Evolutionary conservation across 78 protist genomes (phyloP).

Genomic region (Tieghemostelium lacteum): DNA sequence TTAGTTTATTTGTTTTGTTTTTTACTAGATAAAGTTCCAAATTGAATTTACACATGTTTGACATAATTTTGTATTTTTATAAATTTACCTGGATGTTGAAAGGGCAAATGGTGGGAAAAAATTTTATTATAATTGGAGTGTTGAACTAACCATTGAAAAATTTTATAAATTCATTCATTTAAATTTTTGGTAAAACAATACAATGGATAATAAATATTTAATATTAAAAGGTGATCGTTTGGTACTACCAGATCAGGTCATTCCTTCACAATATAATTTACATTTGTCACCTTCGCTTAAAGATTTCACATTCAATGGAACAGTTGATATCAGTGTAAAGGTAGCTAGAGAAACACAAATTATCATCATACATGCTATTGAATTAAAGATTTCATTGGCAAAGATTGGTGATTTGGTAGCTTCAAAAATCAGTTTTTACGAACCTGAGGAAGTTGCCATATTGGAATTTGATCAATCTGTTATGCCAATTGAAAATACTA

Average conservation of each 20-base stretch:
- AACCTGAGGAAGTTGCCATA: slow-evolving; percentile 6
- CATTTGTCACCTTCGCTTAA: slow-evolving; percentile 38
- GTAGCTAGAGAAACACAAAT: neutral
- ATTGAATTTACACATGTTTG: no score
- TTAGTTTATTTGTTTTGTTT: no score
- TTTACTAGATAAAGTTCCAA: no score
- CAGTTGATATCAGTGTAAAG: slow-evolving; percentile 9
- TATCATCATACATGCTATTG: slow-evolving; percentile 24
- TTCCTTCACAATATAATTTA: slow-evolving; percentile 38
- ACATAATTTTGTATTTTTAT: no score
- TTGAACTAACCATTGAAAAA: no score
- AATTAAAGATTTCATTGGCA: slow-evolving; percentile 11
- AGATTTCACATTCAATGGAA: slow-evolving; percentile 51
- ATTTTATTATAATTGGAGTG: no score
- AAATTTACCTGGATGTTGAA: no score
- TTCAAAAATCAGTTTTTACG: neutral
- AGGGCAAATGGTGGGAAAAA: no score
- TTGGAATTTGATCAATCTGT: neutral
- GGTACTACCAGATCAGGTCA: slow-evolving; percentile 62
- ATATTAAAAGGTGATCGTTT: slow-evolving; percentile 58
- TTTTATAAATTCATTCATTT: no score
- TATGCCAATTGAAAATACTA: neutral
- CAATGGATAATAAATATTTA: no score
- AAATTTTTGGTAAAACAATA: no score
- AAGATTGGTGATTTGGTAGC: neutral